Evolutionary conservation across 257 asterid genomes (phyloP), one percentile per base, ranked within the genome.

Genomic region (Petunia secreta): DNA sequence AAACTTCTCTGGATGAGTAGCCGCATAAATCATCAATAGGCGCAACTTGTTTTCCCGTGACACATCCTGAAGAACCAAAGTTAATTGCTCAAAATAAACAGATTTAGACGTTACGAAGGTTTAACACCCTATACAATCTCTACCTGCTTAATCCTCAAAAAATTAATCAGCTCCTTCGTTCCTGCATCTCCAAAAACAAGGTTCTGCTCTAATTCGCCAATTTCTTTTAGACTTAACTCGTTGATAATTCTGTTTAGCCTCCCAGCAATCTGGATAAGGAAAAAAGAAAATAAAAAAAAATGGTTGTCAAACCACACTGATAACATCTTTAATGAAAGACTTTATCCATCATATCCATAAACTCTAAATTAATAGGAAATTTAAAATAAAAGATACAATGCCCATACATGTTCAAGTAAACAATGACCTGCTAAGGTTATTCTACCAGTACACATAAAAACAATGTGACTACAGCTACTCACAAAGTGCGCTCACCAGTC

Each of bases 181-280:
- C 95, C 97, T 77, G 97, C 98, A 87, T 94, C 99, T 84, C 98
- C 99, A 78, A 96, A 96, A 75, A 96, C 99, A 86, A 96, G 94
- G 86, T 92, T 96, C 84, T 96, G 99, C 91, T 96, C 98, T 79
- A 96, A 88, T 82, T 96, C 91, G 68, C 99, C 98, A 88, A 96
- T 89, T 82, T 94, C 99, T 88, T 89, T 94, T 65, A 96, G 95
- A 79, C 92, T 94, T 78, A 84, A 84, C 82, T 96, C 99, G 88
- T 88, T 87, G 73, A 96, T 94, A 79, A 88, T 89, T 87, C 79
- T 91, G 89, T 92, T 94, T 69, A 96, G 86, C 87, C 90, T 94
- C 76, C 95, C 97, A 10, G 99, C 99, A 86, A 96, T 92, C 99
- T 96, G 89, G 74, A 71, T 44, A 69, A 66, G 60, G 79, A 79